A percentile compares a stretch with the other conserved stretches of the same genome.
Conservation (phyloP, 2,329 filamentous ascomycete species). For the Cytospora piceicola region DNA sequence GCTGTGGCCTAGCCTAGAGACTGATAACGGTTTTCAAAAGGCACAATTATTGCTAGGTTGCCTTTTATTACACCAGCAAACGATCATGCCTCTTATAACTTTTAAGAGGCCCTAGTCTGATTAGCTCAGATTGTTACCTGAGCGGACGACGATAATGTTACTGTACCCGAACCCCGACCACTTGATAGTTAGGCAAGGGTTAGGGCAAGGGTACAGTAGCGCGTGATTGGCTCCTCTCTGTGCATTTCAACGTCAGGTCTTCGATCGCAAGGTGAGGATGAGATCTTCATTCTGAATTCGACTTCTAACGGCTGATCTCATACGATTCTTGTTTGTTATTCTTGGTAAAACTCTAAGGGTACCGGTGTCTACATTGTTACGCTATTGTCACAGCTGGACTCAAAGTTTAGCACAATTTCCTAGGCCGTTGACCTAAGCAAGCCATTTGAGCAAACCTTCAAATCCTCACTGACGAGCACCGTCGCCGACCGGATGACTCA, state of each 20-base stretch:
- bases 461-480: neutral
- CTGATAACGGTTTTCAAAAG: no score
- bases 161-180: no score
- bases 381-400: neutral
- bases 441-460: neutral
- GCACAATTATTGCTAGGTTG: no score
- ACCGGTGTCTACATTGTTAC: neutral
- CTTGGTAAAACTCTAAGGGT: neutral
- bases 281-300: neutral
- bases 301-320: neutral
- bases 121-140: no score
- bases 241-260: neutral
- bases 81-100: no score
- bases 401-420: neutral
- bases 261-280: neutral
- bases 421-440: neutral
- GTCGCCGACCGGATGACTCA: conserved; percentile 14
- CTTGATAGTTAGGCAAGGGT: no score
- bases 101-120: no score
- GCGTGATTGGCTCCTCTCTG: neutral
- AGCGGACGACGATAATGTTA: no score
- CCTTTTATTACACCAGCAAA: no score
- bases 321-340: no score
- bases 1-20: no score
- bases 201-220: neutral